Conservation (phyloP, 345 rosid genomes). For the Stellera chamaejasme region DNA sequence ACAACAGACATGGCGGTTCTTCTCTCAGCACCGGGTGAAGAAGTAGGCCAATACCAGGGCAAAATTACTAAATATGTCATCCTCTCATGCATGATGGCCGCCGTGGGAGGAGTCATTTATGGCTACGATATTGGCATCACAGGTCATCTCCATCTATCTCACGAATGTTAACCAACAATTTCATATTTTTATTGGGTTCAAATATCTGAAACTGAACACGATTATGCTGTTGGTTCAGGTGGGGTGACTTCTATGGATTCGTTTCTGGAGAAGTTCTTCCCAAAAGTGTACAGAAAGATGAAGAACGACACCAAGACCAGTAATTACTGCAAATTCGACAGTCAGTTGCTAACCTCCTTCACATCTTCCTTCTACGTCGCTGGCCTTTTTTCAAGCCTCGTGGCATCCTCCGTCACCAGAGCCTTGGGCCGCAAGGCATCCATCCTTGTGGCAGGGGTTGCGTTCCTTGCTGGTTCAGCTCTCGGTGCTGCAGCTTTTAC, state of each 20-base stretch:
- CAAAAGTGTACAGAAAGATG: slow-evolving; percentile 43
- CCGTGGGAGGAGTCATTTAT: slow-evolving; percentile 73
- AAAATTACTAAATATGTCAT: slow-evolving; percentile 47
- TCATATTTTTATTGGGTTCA: too few species aligned
- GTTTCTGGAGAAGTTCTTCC: slow-evolving; percentile 49
- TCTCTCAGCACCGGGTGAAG: slow-evolving; percentile 14
- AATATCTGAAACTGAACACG: neutral
- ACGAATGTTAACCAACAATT: too few species aligned
- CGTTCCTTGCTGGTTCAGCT: slow-evolving; percentile 54
- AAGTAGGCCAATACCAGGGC: slow-evolving; percentile 27
- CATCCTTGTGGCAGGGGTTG: slow-evolving; percentile 45
- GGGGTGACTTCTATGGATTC: slow-evolving; percentile 88
- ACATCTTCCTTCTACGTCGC: slow-evolving; percentile 77
- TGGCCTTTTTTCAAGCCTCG: slow-evolving; percentile 50
- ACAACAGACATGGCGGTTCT: slow-evolving; percentile 38
- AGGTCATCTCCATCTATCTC: slow-evolving; percentile 23
- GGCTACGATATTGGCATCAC: slow-evolving; percentile 82
- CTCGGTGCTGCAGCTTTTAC: slow-evolving; percentile 51
- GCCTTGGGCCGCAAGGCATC: slow-evolving; percentile 57
- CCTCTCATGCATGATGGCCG: slow-evolving; percentile 70
- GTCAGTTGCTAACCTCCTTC: slow-evolving; percentile 59
- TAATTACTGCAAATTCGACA: slow-evolving; percentile 69
- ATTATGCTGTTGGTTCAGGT: slow-evolving; percentile 24
- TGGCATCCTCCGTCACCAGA: slow-evolving; percentile 53
- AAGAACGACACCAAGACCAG: slow-evolving; percentile 34